Conservation (phyloP, 2,329 filamentous ascomycete genomes). For the Aspergillus candidus region DNA sequence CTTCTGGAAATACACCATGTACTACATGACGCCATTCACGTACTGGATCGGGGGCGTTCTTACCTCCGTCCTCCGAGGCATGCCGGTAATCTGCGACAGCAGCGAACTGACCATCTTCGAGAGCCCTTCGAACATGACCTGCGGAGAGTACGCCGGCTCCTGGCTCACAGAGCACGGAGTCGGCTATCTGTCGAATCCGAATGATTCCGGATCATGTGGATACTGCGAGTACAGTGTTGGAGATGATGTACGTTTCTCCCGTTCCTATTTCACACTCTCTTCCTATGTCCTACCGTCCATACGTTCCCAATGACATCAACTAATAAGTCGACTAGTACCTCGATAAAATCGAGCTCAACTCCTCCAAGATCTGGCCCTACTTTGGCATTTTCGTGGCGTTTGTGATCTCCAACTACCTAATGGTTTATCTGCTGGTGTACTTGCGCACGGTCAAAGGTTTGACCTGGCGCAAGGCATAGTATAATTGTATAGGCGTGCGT, state of each 20-base stretch:
- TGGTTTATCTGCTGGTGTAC: conserved; percentile 31
- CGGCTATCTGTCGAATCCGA: conserved; percentile 62
- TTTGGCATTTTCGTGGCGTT: conserved; percentile 31
- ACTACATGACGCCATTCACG: conserved; percentile 79
- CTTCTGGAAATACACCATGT: conserved; percentile 75
- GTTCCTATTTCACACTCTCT: not conserved
- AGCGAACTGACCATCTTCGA: conserved; percentile 64
- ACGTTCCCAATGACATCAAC: not conserved
- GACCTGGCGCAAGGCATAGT: conserved; percentile 17
- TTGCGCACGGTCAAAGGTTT: conserved; percentile 27
- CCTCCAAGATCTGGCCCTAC: conserved; percentile 31
- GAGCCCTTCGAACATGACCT: conserved; percentile 60
- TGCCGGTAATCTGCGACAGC: conserved; percentile 55
- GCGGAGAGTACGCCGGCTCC: conserved; percentile 64
- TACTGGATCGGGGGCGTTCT: conserved; percentile 75
- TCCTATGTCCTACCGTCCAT: not conserved
- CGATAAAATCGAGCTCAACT: conserved; percentile 23
- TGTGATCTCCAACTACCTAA: conserved; percentile 29
- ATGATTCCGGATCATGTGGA: conserved; percentile 59
- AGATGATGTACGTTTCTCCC: conserved; percentile 25
- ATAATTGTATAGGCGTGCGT: not conserved
- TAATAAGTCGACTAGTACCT: conserved; percentile 22
- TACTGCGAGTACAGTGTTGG: conserved; percentile 66
- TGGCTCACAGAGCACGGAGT: conserved; percentile 62
- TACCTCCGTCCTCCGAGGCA: conserved; percentile 64